These are phyloP conservation scores for Dictyostelium capitatum DNA, from an alignment of 78 protist genomes.

Conservation along the genomic window DNA sequence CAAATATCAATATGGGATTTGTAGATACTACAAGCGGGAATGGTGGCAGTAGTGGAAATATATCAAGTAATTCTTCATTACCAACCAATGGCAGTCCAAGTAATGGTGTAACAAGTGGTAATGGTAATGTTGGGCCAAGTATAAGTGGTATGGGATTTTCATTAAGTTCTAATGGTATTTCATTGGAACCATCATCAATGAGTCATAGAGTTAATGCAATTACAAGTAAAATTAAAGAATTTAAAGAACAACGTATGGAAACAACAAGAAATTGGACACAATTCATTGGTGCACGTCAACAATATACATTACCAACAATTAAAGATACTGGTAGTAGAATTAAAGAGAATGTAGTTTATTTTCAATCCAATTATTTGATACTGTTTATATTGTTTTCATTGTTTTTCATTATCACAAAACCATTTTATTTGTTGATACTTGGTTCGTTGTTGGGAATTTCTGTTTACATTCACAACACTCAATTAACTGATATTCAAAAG, in stretches of 20 bases:
- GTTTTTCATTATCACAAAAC: conserved; percentile 42
- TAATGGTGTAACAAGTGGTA: no score
- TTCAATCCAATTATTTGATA: conserved; percentile 64
- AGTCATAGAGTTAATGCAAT: conserved; percentile 27
- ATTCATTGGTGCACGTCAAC: conserved; percentile 46
- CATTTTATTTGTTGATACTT: conserved; percentile 57
- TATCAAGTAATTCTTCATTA: neutral
- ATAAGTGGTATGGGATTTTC: neutral
- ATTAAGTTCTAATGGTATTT: neutral
- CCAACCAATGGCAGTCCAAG: neutral
- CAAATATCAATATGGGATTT: neutral
- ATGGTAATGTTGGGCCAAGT: neutral
- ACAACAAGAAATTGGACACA: conserved; percentile 49
- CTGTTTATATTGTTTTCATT: conserved; percentile 41
- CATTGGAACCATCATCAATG: conserved; percentile 21
- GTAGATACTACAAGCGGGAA: neutral
- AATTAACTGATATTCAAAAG: conserved; percentile 55
- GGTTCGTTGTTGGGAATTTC: conserved; percentile 24
- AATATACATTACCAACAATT: conserved; percentile 39
- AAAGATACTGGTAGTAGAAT: conserved; percentile 19
- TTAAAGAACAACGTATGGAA: conserved; percentile 37
- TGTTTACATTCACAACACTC: conserved; percentile 42
- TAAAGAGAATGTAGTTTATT: conserved; percentile 67
- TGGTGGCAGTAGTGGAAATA: neutral
- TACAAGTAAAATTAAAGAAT: conserved; percentile 49